Percentiles rank a stretch among this genome's conserved stretches.
Evolutionary conservation across 768 basidiomycete species (phyloP).

Genomic region (Leccinum subtestaceum): DNA sequence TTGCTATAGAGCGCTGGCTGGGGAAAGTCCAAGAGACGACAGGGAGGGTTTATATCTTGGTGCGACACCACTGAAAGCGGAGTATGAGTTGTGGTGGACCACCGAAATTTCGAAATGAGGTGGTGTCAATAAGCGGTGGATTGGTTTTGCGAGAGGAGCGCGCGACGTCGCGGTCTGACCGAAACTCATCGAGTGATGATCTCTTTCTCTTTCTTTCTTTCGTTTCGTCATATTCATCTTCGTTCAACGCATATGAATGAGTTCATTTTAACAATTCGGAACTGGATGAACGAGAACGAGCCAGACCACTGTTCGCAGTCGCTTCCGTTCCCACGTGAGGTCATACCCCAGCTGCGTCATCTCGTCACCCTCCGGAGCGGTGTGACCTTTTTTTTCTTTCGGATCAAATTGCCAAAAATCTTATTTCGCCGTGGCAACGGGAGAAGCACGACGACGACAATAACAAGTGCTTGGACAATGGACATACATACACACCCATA

Average conservation of each 20-base stretch:
- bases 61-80: constrained; percentile 10
- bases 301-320: neutral
- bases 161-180: neutral
- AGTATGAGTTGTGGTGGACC: constrained; percentile 3
- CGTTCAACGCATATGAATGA: neutral
- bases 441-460: neutral
- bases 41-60: constrained; percentile 7
- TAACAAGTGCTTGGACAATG: neutral
- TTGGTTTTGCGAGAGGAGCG: neutral
- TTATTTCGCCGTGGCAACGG: constrained; percentile 24
- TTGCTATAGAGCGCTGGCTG: neutral
- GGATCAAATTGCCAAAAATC: constrained; percentile 28
- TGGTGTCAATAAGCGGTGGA: neutral
- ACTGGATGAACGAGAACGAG: neutral
- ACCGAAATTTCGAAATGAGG: neutral
- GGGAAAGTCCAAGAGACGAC: neutral
- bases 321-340: neutral
- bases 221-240: neutral
- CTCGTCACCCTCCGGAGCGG: neutral
- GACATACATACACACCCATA: neutral
- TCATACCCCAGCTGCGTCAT: constrained; percentile 34
- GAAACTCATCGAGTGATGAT: neutral
- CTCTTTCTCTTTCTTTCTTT: neutral
- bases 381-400: constrained; percentile 8
- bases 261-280: neutral